These are phyloP conservation scores for Clonostachys chloroleuca DNA, from an alignment of 2,329 filamentous ascomycete genomes.

Conservation along the genomic window DNA sequence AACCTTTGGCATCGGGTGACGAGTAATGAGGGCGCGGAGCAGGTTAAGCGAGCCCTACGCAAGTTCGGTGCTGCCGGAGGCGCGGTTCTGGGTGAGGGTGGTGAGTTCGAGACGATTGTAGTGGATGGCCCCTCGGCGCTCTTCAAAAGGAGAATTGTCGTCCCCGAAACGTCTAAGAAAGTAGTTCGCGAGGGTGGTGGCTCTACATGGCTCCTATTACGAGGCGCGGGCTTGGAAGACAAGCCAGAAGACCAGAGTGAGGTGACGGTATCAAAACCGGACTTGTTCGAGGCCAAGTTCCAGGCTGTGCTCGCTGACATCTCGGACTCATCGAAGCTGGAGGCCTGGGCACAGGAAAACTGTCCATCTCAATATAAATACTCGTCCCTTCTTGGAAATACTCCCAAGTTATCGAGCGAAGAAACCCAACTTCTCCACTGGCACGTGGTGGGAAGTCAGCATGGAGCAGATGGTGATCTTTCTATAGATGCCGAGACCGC, in stretches of 20 bases:
- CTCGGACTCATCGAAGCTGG: not conserved
- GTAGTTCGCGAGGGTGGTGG: conserved; percentile 69
- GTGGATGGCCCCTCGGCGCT: conserved; percentile 70
- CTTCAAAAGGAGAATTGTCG: conserved; percentile 67
- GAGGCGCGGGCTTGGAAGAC: conserved; percentile 45
- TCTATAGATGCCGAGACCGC: conserved; percentile 42
- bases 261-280: conserved; percentile 48
- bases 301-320: conserved; percentile 15
- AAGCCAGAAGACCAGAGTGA: conserved; percentile 20
- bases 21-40: conserved; percentile 38
- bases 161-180: conserved; percentile 48
- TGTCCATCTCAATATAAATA: not conserved
- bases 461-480: conserved; percentile 6
- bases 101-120: conserved; percentile 93
- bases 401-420: conserved; percentile 1
- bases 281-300: conserved; percentile 63
- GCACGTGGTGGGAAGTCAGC: conserved; percentile 23
- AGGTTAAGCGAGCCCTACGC: conserved; percentile 48
- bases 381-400: conserved; percentile 5
- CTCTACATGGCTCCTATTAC: conserved; percentile 66
- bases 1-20: conserved; percentile 81
- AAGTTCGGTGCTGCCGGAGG: conserved; percentile 66
- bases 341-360: not conserved
- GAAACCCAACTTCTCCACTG: conserved; percentile 24
- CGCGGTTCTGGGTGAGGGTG: conserved; percentile 83